Evolutionary conservation across 164 flowering plant species (phyloP).

Genomic region (Aristolochia fimbriata): DNA sequence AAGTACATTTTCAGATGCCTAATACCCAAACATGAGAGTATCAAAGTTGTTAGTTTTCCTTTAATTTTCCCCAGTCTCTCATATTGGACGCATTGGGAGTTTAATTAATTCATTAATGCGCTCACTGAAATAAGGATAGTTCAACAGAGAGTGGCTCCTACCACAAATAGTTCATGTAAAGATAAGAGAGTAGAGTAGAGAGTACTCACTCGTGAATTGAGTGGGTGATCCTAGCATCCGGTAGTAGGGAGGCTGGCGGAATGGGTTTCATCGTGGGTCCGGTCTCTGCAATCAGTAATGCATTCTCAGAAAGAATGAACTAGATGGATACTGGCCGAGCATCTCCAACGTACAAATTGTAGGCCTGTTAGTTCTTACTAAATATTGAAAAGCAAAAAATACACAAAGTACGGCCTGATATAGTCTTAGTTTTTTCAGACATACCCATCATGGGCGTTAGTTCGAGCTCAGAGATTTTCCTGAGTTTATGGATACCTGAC

Average conservation of each 20-base stretch:
- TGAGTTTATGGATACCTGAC: conserved; percentile 37
- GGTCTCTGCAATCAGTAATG: conserved; percentile 67
- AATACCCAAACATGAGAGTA: conserved; percentile 3
- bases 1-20: conserved; percentile 83
- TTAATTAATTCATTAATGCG: neutral
- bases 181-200: neutral
- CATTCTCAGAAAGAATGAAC: conserved; percentile 4
- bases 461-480: conserved; percentile 33
- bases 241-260: conserved; percentile 22
- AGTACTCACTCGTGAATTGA: conserved; percentile 33
- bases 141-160: neutral
- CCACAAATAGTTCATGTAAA: neutral
- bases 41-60: neutral
- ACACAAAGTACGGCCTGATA: neutral
- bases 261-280: conserved; percentile 68
- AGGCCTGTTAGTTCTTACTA: too few relatives aligned
- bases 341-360: too few relatives aligned
- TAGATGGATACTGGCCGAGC: neutral
- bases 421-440: neutral
- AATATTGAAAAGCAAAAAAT: neutral
- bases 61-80: neutral
- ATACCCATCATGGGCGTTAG: conserved; percentile 46
- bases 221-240: conserved; percentile 48
- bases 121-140: neutral
- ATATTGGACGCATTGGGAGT: neutral